Evolutionary conservation across 2,329 filamentous ascomycete species (phyloP).

Genomic region (Magnaporthales sp.): DNA sequence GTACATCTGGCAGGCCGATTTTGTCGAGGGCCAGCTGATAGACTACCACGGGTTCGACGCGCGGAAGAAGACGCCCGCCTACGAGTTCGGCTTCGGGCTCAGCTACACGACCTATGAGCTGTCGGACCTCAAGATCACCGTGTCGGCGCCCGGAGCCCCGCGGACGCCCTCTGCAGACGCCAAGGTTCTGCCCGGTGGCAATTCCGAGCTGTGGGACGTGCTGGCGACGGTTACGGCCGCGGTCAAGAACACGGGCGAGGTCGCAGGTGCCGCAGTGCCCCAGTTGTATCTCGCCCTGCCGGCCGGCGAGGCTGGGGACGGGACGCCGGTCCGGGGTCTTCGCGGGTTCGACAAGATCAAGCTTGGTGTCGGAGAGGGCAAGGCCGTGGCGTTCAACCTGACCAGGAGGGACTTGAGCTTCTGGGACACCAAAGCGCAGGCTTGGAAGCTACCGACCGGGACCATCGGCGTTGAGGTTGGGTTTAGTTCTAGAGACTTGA

Average conservation of each 20-base stretch:
- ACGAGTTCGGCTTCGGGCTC: slow-evolving; percentile 57
- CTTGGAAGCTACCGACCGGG: slow-evolving; percentile 28
- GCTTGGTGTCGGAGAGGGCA: slow-evolving; percentile 30
- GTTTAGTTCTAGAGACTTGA: slow-evolving; percentile 12
- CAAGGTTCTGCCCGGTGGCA: slow-evolving; percentile 53
- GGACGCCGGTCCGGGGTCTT: slow-evolving; percentile 39
- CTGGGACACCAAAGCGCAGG: slow-evolving; percentile 33
- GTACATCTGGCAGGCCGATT: slow-evolving; percentile 32
- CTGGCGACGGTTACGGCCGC: slow-evolving; percentile 37
- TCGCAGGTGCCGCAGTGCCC: slow-evolving; percentile 39
- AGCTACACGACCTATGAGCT: slow-evolving; percentile 47
- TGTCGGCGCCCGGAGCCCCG: not conserved
- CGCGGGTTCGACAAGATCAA: slow-evolving; percentile 43
- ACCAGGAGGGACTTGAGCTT: slow-evolving; percentile 38
- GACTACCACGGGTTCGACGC: slow-evolving; percentile 61
- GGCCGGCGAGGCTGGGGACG: slow-evolving; percentile 22
- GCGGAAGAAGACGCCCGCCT: slow-evolving; percentile 47
- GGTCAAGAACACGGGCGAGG: slow-evolving; percentile 40
- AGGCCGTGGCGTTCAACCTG: slow-evolving; percentile 33
- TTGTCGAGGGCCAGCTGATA: slow-evolving; percentile 57
- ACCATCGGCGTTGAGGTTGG: slow-evolving; percentile 21
- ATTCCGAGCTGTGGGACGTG: slow-evolving; percentile 42
- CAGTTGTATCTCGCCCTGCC: slow-evolving; percentile 41
- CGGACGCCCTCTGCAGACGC: slow-evolving; percentile 13
- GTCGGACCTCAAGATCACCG: not conserved